A percentile compares a stretch with the other conserved stretches of the same genome.
Evolutionary conservation across 1,284 basidiomycete species (phyloP).

Genomic region (Fomitopsis palustris): DNA sequence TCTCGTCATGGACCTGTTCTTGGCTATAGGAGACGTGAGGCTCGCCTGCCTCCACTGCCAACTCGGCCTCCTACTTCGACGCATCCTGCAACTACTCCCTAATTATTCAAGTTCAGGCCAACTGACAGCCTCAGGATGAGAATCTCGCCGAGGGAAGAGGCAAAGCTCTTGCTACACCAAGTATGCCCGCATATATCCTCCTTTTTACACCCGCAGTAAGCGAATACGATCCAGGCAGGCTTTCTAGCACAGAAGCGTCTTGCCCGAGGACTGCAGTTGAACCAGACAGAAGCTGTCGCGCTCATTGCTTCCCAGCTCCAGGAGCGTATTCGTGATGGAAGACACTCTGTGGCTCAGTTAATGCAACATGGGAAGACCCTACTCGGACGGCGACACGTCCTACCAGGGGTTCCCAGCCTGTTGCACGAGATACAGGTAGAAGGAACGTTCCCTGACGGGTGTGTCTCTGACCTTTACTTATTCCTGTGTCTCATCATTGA

Average conservation of each 20-base stretch:
- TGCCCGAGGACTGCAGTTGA: constrained; percentile 85
- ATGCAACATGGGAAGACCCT: constrained; percentile 92
- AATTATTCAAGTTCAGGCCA: not conserved
- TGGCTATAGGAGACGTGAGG: not conserved
- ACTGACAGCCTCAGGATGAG: constrained; percentile 24
- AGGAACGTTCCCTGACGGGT: constrained; percentile 87
- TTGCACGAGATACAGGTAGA: constrained; percentile 90
- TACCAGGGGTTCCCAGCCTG: constrained; percentile 66
- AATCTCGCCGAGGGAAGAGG: constrained; percentile 35
- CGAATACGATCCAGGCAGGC: constrained; percentile 51
- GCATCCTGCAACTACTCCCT: not conserved
- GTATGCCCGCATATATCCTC: constrained; percentile 15
- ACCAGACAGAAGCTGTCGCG: constrained; percentile 85
- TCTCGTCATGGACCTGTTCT: not conserved
- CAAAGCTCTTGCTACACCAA: constrained; percentile 38
- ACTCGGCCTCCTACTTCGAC: not conserved
- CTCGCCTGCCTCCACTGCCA: not conserved
- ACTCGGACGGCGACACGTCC: constrained; percentile 88
- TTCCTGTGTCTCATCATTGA: constrained; percentile 3
- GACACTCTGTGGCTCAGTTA: constrained; percentile 82
- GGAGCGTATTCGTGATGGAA: constrained; percentile 93
- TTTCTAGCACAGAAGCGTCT: constrained; percentile 92
- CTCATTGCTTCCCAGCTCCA: constrained; percentile 91
- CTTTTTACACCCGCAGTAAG: not conserved
- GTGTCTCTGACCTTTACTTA: constrained; percentile 21